Evolutionary conservation across 768 basidiomycete species (phyloP).

Genomic region (Atractiella rhizophila): DNA sequence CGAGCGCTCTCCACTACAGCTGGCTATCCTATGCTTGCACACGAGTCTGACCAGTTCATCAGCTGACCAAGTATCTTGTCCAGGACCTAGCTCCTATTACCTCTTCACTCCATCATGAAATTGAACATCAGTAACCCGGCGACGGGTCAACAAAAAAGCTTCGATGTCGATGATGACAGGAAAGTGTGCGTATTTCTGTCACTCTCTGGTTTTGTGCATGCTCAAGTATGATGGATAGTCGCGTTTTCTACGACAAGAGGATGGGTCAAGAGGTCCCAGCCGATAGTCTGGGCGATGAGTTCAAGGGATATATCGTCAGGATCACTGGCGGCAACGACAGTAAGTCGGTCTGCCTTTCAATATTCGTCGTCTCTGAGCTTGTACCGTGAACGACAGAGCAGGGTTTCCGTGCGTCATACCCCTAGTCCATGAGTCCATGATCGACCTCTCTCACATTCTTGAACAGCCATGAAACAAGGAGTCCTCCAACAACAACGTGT

Average conservation of each 20-base stretch:
- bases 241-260: constrained; percentile 90
- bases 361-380: not conserved
- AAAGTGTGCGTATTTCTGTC: constrained; percentile 10
- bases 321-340: constrained; percentile 94
- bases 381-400: too few species aligned
- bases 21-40: too few species aligned
- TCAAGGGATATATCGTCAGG: constrained; percentile 84
- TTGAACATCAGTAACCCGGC: too few species aligned
- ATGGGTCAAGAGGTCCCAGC: constrained; percentile 82
- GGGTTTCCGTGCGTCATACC: too few species aligned
- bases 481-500: constrained; percentile 85
- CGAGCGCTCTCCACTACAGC: too few species aligned
- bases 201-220: not conserved
- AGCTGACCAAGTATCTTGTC: too few species aligned
- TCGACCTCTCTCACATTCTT: not conserved
- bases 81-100: too few species aligned
- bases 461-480: constrained; percentile 99
- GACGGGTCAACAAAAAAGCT: constrained; percentile 88
- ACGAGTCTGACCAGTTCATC: too few species aligned
- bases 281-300: constrained; percentile 80
- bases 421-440: too few species aligned
- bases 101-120: too few species aligned
- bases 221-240: constrained; percentile 28
- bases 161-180: constrained; percentile 80
- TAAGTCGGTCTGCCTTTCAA: too few species aligned